These are phyloP conservation scores for Lachnellula occidentalis DNA, from an alignment of 2,329 filamentous ascomycete species.

Conservation along the genomic window DNA sequence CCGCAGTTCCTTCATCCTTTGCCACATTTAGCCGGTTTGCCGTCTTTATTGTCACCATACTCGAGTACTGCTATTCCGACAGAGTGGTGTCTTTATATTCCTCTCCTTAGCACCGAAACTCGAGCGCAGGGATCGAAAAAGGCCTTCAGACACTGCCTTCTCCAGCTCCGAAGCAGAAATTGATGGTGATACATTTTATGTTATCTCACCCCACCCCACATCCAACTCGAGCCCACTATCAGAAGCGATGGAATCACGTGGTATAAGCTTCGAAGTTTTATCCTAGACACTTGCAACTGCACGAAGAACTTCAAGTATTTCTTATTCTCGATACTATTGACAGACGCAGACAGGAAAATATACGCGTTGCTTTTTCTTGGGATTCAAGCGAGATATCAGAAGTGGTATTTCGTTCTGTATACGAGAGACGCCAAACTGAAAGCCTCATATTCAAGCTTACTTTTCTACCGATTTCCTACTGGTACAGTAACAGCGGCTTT, in stretches of 20 bases:
- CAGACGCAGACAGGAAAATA: too few species aligned
- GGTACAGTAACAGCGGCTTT: too few species aligned
- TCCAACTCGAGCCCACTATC: background rate
- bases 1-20: conserved; percentile 42
- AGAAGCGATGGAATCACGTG: background rate
- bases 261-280: background rate
- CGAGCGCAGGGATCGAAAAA: too few species aligned
- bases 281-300: background rate
- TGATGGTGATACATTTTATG: too few species aligned
- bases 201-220: background rate
- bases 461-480: too few species aligned
- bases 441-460: too few species aligned
- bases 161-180: background rate
- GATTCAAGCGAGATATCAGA: too few species aligned
- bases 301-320: too few species aligned
- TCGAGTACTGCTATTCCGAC: conserved; percentile 1
- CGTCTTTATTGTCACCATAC: conserved; percentile 27
- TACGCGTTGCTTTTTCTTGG: too few species aligned
- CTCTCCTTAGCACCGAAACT: background rate
- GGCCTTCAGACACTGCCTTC: background rate
- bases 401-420: too few species aligned
- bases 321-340: too few species aligned
- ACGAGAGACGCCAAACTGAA: too few species aligned
- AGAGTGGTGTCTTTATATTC: background rate
- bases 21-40: conserved; percentile 45